Percentiles rank a stretch among this genome's conserved stretches.
These are phyloP conservation scores for Phaeosphaeria sp. DNA, from an alignment of 2,329 filamentous ascomycete species.

Conservation along the genomic window DNA sequence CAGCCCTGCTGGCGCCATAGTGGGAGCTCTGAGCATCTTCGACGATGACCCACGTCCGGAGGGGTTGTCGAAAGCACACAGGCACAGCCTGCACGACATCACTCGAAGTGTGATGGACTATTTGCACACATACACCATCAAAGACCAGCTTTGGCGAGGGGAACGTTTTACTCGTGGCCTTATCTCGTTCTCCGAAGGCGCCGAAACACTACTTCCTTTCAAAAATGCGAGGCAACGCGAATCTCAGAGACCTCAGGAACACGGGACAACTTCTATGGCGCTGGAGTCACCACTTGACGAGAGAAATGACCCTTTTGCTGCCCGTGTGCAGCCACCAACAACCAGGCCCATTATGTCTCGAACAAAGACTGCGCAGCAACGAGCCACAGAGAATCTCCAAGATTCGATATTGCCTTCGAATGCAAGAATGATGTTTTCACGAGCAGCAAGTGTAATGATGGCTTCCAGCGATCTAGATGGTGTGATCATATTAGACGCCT, in stretches of 20 bases:
- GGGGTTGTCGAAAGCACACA: slow-evolving; percentile 20
- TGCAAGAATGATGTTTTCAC: slow-evolving; percentile 40
- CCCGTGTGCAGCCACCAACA: neutral
- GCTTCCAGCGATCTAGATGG: slow-evolving; percentile 43
- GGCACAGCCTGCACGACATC: slow-evolving; percentile 28
- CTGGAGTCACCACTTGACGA: neutral
- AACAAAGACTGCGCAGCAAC: neutral
- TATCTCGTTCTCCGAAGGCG: slow-evolving; percentile 39
- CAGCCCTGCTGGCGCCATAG: slow-evolving; percentile 28
- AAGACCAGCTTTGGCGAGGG: slow-evolving; percentile 31
- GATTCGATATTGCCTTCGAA: slow-evolving; percentile 37
- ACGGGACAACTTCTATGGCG: neutral
- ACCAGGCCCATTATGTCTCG: neutral
- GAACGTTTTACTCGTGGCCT: slow-evolving; percentile 42
- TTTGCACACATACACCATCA: slow-evolving; percentile 34
- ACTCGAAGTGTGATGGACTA: slow-evolving; percentile 34
- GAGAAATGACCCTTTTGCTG: neutral
- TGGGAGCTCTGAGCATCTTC: slow-evolving; percentile 34
- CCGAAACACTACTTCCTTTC: slow-evolving; percentile 26
- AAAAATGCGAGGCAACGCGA: slow-evolving; percentile 4
- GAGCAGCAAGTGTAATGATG: slow-evolving; percentile 43
- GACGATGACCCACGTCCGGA: slow-evolving; percentile 24
- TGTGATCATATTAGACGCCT: slow-evolving; percentile 44
- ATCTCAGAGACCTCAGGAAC: neutral
- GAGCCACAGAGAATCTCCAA: slow-evolving; percentile 28